Evolutionary conservation across 148 eudicot species (phyloP).

Genomic region (Silene conica): DNA sequence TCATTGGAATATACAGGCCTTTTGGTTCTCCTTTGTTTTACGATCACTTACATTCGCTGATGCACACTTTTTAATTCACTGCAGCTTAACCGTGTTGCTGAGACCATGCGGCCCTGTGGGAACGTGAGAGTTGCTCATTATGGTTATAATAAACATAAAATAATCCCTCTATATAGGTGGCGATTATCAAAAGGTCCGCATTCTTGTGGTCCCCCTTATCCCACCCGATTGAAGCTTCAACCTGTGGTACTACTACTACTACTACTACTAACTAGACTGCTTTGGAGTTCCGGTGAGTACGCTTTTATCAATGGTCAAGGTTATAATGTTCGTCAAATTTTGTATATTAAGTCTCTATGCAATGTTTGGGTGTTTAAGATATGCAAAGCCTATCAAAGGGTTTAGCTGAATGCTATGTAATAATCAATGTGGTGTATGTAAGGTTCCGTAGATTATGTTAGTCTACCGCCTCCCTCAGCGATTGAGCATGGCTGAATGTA

Average conservation of each 20-base stretch:
- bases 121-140: background rate
- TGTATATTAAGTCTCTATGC: background rate
- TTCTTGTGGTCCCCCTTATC: no score
- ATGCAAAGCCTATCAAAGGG: conserved; percentile 12
- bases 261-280: background rate
- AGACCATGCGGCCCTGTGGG: background rate
- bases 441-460: conserved; percentile 4
- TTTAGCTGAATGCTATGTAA: conserved; percentile 3
- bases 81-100: conserved; percentile 15
- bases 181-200: no score
- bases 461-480: background rate
- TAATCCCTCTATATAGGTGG: background rate
- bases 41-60: background rate
- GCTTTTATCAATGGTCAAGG: conserved; percentile 14
- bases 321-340: background rate
- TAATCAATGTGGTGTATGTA: conserved; percentile 3
- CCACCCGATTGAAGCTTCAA: background rate
- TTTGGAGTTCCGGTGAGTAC: conserved; percentile 4
- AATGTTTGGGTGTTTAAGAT: conserved; percentile 5
- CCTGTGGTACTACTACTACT: background rate
- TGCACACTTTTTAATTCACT: background rate
- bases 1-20: background rate
- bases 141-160: background rate
- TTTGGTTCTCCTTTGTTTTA: background rate
- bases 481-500: conserved; percentile 5